Base-by-base conservation (phyloP, 2,329 filamentous ascomycete species). In the Massarina eburnea region DNA sequence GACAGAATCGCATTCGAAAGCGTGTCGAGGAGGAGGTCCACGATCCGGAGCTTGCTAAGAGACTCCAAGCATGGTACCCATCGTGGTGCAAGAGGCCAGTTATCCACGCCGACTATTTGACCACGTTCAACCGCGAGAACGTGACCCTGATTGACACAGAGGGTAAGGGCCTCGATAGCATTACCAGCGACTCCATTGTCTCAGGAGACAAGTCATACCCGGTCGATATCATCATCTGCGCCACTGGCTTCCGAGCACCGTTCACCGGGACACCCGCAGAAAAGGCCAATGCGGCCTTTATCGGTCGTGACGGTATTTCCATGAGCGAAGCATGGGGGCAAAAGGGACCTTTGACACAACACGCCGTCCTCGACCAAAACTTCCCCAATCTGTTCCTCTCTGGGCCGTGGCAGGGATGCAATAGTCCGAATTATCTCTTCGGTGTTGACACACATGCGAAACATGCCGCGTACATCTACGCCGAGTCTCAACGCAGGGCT, bases 61-160 rank as follows among this genome's bases (percentile, higher is more conserved):
- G 65, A 2, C 72, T 85, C 6, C 80, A 82, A 57, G 71, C 81
- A 0, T 84, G 80, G 79, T 86, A 85, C 57, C 75, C 79, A 0
- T 66, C 67, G 0, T 84, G 79, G 76, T 86, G 83, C 71, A 86
- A 86, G 62, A 76, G 83, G 0, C 82, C 83, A 0, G 77, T 72
- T 32, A 85, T 84, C 64, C 80, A 81, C 63, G 80, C 85, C 55
- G 73, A 76, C 4, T 85, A 83, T 55, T 73, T 86, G 0, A 58
- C 72, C 2, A 54, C 76, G 0, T 86, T 86, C 74, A 87, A 87
- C 64, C 60, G 58, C 22, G 64, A 73, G 0, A 78, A 83, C 54
- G 83, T 87, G 3, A 72, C 74, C 5, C 76, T 87, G 0, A 71
- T 86, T 14, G 80, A 86, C 58, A 85, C 81, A 0, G 65, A 79